Percentiles rank a stretch among this genome's conserved stretches.
Conservation (phyloP, 371 early-diverging fungal genomes). For the Rhizopus delemar region DNA sequence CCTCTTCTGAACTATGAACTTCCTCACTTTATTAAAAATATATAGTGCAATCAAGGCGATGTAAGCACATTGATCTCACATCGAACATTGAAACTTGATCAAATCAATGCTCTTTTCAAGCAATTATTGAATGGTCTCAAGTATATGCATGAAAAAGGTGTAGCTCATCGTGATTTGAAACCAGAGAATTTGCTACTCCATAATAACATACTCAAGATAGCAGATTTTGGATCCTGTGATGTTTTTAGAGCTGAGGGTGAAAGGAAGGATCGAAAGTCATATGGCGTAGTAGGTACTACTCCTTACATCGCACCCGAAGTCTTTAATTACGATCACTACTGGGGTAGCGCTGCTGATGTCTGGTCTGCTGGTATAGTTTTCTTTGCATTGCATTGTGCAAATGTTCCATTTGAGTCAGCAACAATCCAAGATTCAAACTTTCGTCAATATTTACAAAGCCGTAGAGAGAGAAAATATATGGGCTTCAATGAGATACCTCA, state of each 20-base stretch:
- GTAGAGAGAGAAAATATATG: conserved; percentile 48
- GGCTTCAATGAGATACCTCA: conserved; percentile 60
- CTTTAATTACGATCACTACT: conserved; percentile 57
- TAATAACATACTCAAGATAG: conserved; percentile 62
- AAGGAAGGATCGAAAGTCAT: conserved; percentile 60
- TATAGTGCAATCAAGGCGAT: conserved; percentile 46
- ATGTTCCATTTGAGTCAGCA: conserved; percentile 61
- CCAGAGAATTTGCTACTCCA: conserved; percentile 64
- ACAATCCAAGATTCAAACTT: conserved; percentile 66
- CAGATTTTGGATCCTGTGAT: conserved; percentile 92
- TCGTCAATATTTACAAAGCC: conserved; percentile 55
- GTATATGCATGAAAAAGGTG: conserved; percentile 70
- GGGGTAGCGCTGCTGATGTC: conserved; percentile 74
- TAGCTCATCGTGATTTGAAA: conserved; percentile 81
- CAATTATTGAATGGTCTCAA: conserved; percentile 73
- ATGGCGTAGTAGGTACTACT: conserved; percentile 79
- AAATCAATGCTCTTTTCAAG: conserved; percentile 42
- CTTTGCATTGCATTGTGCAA: conserved; percentile 75
- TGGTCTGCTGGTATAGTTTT: conserved; percentile 84
- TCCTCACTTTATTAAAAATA: neutral
- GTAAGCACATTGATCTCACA: conserved; percentile 33
- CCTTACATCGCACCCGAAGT: conserved; percentile 90
- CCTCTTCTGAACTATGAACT: no score
- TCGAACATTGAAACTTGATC: conserved; percentile 25
- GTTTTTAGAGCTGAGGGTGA: conserved; percentile 87